These are phyloP conservation scores for Vicia sativa DNA, from an alignment of 306 rosid species.

Conservation along the genomic window DNA sequence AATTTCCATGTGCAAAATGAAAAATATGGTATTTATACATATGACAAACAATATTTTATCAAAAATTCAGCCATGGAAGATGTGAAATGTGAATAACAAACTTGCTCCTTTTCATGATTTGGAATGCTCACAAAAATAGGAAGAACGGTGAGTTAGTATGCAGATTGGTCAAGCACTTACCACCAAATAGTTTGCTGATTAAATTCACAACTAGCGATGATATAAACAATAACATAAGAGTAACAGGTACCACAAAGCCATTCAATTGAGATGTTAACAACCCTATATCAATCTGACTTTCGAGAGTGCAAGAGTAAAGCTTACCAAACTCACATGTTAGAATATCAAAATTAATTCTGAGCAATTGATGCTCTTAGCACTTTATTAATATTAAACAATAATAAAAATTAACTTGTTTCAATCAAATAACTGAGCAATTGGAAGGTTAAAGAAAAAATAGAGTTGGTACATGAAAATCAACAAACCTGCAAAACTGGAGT, in stretches of 20 bases:
- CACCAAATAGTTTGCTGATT: conserved; percentile 1
- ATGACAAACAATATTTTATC: no score
- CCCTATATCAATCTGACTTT: conserved; percentile 27
- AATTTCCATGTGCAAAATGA: conserved; percentile 29
- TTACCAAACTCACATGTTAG: conserved; percentile 8
- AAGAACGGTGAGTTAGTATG: no score
- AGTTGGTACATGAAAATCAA: conserved; percentile 31
- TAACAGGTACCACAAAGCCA: neutral
- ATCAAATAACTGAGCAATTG: conserved; percentile 17
- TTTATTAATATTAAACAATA: conserved; percentile 25
- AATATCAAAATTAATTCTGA: conserved; percentile 20
- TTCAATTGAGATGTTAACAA: conserved; percentile 22
- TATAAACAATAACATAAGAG: neutral
- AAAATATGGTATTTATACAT: no score
- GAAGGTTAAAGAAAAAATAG: conserved; percentile 1
- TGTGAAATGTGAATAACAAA: no score
- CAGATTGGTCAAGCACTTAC: neutral
- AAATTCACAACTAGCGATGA: conserved; percentile 16
- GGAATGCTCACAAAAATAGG: no score
- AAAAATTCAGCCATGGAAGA: no score
- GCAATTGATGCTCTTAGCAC: conserved; percentile 13
- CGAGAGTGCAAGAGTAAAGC: neutral
- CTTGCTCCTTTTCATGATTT: no score
- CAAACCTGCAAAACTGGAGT: conserved; percentile 98
- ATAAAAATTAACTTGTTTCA: neutral